Evolutionary conservation across 2,329 filamentous ascomycete genomes (phyloP), one percentile per base, ranked within the genome.

Genomic region (Paramyrothecium sp.): DNA sequence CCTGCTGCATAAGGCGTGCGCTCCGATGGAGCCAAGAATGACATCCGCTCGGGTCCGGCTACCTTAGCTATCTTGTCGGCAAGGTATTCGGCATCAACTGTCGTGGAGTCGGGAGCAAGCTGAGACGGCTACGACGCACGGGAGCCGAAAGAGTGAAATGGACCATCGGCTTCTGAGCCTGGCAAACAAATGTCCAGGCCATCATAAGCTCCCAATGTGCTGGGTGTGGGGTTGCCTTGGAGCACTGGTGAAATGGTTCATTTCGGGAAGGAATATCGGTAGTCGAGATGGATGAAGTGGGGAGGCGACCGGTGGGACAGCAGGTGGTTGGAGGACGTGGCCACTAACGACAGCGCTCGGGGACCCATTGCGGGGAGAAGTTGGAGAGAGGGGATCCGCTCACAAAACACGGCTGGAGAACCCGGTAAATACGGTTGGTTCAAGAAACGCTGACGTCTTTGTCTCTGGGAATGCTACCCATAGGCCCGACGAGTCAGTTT

Each of bases 191-290:
- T 4, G 4, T 10, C 26, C 26, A 30, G 10, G 26, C 26, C 26
- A 30, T 30, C 26, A 30, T 5, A 44, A 19, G 38, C 38, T 44
- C 13, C 38, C 38, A 44, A 7, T 44, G 47, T 22, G 22, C 19
- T 22, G 17, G 41, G 22, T 49, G 47, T 21, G 47, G 22, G 19
- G 19, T 23, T 20, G 17, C 41, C 47, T 21, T 13, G 47, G 19
- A 49, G 50, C 10, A 17, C 12, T 26, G 17, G 21, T 33, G 50
- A 34, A 19, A 30, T 33, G 50, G 50, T 11, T n/a, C 50, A 53
- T 20, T 41, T 53, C 51, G 51, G 51, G 51, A 53, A 53, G 51
- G 20, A 30, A 53, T 26, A 53, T 53, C 51, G 51, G 51, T 53
- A 53, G 38, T 44, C 38, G 38, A 44, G 38, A 12, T 44, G 38